Percentiles rank a stretch among this genome's conserved stretches.
phyloP scores from a whole-genome alignment of 2,329 filamentous ascomycete species.

The Apiospora malaysiana region DNA sequence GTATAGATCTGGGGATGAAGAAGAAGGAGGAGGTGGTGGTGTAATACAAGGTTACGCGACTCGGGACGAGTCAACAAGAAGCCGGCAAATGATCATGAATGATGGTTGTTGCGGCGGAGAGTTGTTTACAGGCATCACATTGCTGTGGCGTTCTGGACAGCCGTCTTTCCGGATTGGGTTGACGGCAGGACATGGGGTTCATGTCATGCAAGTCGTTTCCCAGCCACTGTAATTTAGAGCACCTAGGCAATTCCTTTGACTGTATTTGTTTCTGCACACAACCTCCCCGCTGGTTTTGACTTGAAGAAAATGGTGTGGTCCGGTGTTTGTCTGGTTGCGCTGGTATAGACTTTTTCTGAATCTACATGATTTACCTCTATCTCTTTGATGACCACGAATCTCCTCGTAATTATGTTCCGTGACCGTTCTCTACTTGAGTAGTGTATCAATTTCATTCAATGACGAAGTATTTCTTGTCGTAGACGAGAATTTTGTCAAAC shows the following conservation, averaged over 20 bases:
- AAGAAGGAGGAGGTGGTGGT: conserved; percentile 41
- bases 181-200: conserved; percentile 44
- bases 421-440: too few species aligned
- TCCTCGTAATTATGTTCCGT: neutral
- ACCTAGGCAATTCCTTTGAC: conserved; percentile 61
- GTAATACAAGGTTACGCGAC: conserved; percentile 40
- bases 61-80: conserved; percentile 42
- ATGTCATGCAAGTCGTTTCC: conserved; percentile 53
- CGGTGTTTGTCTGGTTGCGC: conserved; percentile 22
- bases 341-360: conserved; percentile 17
- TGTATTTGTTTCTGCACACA: conserved; percentile 45
- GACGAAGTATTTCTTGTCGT: too few species aligned
- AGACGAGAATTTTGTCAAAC: too few species aligned
- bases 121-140: conserved; percentile 44
- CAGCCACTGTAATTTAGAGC: conserved; percentile 70
- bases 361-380: neutral
- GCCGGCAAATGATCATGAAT: conserved; percentile 49
- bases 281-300: conserved; percentile 37
- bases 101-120: conserved; percentile 54
- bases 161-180: conserved; percentile 42
- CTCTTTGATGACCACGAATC: neutral
- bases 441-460: too few species aligned
- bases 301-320: conserved; percentile 32
- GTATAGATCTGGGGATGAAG: conserved; percentile 47
- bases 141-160: conserved; percentile 45